phyloP scores from a whole-genome alignment of 192 early-diverging fungal species.

The Mortierella hygrophila region DNA sequence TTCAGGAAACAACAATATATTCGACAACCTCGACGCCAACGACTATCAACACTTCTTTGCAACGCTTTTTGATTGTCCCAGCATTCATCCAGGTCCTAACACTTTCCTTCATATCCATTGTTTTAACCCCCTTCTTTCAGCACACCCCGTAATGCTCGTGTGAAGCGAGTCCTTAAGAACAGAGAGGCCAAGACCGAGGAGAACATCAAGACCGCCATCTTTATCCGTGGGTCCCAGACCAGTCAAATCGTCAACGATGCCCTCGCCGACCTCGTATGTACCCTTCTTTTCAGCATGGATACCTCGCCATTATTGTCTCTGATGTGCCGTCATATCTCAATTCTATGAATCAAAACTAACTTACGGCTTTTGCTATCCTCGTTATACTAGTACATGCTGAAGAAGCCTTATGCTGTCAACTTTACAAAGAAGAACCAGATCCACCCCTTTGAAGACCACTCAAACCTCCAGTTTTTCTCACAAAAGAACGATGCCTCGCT shows the following conservation, averaged over 20 bases:
- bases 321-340: neutral
- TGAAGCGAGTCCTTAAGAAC: constrained; percentile 87
- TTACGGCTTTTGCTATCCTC: too few relatives aligned
- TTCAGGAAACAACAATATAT: constrained; percentile 2
- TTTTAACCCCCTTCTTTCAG: constrained; percentile 41
- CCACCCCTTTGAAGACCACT: constrained; percentile 96
- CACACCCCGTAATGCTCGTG: constrained; percentile 91
- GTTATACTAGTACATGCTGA: constrained; percentile 78
- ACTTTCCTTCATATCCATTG: neutral
- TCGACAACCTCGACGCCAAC: neutral
- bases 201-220: constrained; percentile 91
- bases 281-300: neutral
- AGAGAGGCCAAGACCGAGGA: constrained; percentile 93
- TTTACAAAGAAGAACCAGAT: constrained; percentile 97
- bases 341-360: neutral
- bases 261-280: constrained; percentile 87
- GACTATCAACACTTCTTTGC: too few relatives aligned
- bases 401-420: constrained; percentile 89
- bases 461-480: constrained; percentile 92
- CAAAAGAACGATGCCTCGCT: constrained; percentile 96
- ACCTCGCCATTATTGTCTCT: neutral
- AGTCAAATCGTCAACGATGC: constrained; percentile 87
- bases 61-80: too few relatives aligned
- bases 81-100: neutral
- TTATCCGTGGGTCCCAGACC: constrained; percentile 89